Evolutionary conservation across 306 rosid genomes (phyloP).

Genomic region (cucumber (Cucumis sativus)): Cucumber_9930_V3 NC_026661.2:19807501-19808000

Average conservation of each 20-base stretch:
- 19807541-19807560: neutral
- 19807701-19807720: slow-evolving; percentile 25
- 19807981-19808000: neutral
- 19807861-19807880: slow-evolving; percentile 66
- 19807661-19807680: neutral
- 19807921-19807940: neutral
- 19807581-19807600: slow-evolving; percentile 11
- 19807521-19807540: slow-evolving; percentile 8
- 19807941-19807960: too few species aligned
- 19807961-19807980: neutral
- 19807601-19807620: slow-evolving; percentile 6
- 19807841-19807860: slow-evolving; percentile 51
- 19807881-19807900: slow-evolving; percentile 62
- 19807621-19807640: neutral
- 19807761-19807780: slow-evolving; percentile 32
- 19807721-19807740: slow-evolving; percentile 55
- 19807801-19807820: slow-evolving; percentile 30
- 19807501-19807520: slow-evolving; percentile 10
- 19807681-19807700: neutral
- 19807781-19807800: slow-evolving; percentile 53
- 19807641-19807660: neutral
- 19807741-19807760: slow-evolving; percentile 47
- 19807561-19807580: slow-evolving; percentile 11
- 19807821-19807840: slow-evolving; percentile 55
- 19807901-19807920: neutral